Percentiles rank a stretch among this genome's conserved stretches.
phyloP scores from a whole-genome alignment of 768 basidiomycete genomes.

The Mycena belliarum region DNA sequence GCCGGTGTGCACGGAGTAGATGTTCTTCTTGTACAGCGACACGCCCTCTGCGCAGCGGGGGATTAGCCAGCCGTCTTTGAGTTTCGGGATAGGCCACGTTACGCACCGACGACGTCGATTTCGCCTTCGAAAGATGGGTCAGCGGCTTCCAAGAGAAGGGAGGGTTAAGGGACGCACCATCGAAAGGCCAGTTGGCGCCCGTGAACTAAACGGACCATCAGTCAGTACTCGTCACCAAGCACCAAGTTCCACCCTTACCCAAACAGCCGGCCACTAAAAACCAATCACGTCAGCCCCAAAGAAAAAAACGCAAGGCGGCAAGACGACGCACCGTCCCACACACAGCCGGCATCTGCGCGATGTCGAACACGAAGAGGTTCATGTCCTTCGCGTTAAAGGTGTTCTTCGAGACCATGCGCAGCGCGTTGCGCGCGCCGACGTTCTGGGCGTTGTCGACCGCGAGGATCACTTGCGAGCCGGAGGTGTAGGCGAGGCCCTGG shows the following conservation, averaged over 20 bases:
- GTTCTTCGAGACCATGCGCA: conserved; percentile 23
- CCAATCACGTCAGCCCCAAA: not conserved
- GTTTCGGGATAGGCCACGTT: not conserved
- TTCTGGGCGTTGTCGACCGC: conserved; percentile 16
- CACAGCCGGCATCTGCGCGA: conserved; percentile 38
- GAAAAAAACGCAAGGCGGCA: not conserved
- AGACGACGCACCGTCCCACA: conserved; percentile 34
- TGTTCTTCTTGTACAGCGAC: conserved; percentile 20
- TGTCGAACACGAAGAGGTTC: conserved; percentile 31
- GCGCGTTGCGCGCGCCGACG: conserved; percentile 16
- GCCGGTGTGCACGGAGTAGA: conserved; percentile 25
- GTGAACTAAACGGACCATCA: conserved; percentile 8
- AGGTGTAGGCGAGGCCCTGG: conserved; percentile 16
- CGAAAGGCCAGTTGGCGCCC: conserved; percentile 21
- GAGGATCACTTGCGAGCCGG: conserved; percentile 17
- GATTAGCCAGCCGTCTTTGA: not conserved
- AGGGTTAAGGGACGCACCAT: conserved; percentile 1
- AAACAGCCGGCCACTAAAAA: conserved; percentile 10
- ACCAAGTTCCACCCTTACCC: conserved; percentile 2
- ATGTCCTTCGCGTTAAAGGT: conserved; percentile 19
- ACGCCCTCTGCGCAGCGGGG: too few relatives aligned
- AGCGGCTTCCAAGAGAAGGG: too few relatives aligned
- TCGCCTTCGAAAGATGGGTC: too few relatives aligned
- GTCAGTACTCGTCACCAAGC: too few relatives aligned
- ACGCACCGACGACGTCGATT: conserved; percentile 8